Evolutionary conservation across 2,329 filamentous ascomycete genomes (phyloP), one percentile per base, ranked within the genome.

Genomic region (Neopestalotiopsis sp.): DNA sequence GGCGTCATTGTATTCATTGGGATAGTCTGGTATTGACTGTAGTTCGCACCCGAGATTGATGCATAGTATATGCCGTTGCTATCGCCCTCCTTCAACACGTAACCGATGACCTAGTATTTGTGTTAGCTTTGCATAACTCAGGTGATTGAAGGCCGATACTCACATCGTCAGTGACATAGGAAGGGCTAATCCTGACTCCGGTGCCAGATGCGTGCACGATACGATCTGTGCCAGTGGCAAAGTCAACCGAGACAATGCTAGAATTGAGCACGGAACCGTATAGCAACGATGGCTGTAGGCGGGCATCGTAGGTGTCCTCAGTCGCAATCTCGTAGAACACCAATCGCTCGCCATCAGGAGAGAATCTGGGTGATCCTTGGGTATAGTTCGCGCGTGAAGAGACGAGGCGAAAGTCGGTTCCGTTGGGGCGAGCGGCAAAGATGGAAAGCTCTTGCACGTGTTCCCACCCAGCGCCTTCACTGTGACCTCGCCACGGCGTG

Each of bases 391-490:
- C 30, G 12, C 30, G 24, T 2, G 24, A 30, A 5, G 30, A 28
- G n/a, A 59, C 57, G 24, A 59, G 30, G n/a, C 57, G 57, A 14
- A 59, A 59, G n/a, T 59, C 57, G 14, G 14, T 59, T 13, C 57
- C 57, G 28, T 59, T 59, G 30, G 57, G 57, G 12, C 57, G 24
- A 32, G 20, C 30, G 12, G n/a, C 57, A 28, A 32, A 59, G 13
- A 59, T 59, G 57, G 57, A 59, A n/a, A 59, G 57, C n/a, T 59
- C 57, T 59, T 59, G 57, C 24, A 34, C 30, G 6, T 59, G 24
- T 28, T 59, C 57, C 57, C 57, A 59, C 24, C 57, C 57, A 17
- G 24, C 30, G 12, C 24, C 57, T 13, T 59, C 30, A 20, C 30
- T 59, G 17, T 59, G 57, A 28, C 57, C 57, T n/a, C 57, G 57